Conservation (phyloP, 2,329 filamentous ascomycete genomes). For the Annulohypoxylon truncatum region DNA sequence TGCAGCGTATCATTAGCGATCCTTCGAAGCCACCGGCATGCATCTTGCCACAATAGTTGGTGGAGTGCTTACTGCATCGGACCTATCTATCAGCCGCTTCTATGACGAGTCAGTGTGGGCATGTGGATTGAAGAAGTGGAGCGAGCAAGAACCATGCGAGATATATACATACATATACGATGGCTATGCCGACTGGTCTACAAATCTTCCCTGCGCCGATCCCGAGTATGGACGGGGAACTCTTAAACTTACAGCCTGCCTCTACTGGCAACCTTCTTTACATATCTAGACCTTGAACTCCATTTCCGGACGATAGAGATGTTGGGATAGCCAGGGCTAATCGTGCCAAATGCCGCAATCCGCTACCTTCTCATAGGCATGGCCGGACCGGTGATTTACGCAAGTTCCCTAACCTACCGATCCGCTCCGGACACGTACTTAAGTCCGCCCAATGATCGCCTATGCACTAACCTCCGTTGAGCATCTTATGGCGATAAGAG, state of each 20-base stretch:
- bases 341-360: constrained; percentile 13
- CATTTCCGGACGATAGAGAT: not conserved
- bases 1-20: constrained; percentile 34
- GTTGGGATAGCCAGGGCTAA: not conserved
- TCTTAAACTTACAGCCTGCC: not conserved
- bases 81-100: constrained; percentile 10
- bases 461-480: not conserved
- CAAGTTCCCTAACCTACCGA: constrained; percentile 30
- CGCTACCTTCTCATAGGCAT: constrained; percentile 4
- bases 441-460: constrained; percentile 3
- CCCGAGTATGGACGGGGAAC: constrained; percentile 20
- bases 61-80: constrained; percentile 32
- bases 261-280: too few species aligned
- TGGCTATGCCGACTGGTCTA: constrained; percentile 23
- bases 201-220: constrained; percentile 30
- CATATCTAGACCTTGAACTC: too few species aligned
- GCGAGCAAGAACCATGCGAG: constrained; percentile 6
- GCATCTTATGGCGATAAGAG: not conserved
- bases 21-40: constrained; percentile 32
- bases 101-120: not conserved
- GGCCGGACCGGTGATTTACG: constrained; percentile 31
- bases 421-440: constrained; percentile 23
- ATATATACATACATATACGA: constrained; percentile 20
- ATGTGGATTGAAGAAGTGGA: not conserved
- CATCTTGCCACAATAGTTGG: constrained; percentile 28